These are phyloP conservation scores for Crithidia fasciculata DNA, from an alignment of 208 protist genomes.

Conservation along the genomic window DNA sequence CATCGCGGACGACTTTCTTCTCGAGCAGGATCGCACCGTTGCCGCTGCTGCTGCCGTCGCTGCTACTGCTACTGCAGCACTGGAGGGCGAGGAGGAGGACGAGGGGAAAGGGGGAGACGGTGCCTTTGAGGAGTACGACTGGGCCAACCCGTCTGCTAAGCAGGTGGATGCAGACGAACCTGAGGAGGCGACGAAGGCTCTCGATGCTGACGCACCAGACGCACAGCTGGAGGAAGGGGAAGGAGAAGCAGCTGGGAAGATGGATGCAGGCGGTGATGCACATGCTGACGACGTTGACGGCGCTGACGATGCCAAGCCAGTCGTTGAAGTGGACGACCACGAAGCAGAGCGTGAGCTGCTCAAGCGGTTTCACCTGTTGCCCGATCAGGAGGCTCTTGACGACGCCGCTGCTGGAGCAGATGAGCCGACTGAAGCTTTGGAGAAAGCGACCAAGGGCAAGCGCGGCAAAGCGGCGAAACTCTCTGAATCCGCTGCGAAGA, in stretches of 20 bases:
- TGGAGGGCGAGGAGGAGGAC: too few species aligned
- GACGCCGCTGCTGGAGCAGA: neutral
- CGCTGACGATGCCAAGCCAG: neutral
- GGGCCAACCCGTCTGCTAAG: neutral
- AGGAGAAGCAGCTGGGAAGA: too few species aligned
- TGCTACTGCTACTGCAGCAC: conserved; percentile 9
- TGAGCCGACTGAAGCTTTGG: neutral
- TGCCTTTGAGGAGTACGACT: conserved; percentile 12
- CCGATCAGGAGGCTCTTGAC: neutral
- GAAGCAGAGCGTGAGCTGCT: neutral
- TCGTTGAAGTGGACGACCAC: conserved; percentile 1
- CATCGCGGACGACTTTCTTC: conserved; percentile 34
- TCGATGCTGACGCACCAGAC: too few species aligned
- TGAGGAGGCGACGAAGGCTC: neutral
- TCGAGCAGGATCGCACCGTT: conserved; percentile 18
- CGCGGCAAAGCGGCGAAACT: too few species aligned
- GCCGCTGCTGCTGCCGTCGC: conserved; percentile 9
- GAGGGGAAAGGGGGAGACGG: conserved; percentile 1
- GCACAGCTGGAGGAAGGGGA: too few species aligned
- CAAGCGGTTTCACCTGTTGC: neutral
- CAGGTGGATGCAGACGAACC: neutral
- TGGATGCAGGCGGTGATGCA: too few species aligned
- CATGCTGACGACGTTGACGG: neutral
- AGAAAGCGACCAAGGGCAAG: neutral
- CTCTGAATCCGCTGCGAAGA: neutral